These are phyloP conservation scores for Gossypium arboreum DNA, from an alignment of 345 rosid species.

Conservation along the genomic window DNA sequence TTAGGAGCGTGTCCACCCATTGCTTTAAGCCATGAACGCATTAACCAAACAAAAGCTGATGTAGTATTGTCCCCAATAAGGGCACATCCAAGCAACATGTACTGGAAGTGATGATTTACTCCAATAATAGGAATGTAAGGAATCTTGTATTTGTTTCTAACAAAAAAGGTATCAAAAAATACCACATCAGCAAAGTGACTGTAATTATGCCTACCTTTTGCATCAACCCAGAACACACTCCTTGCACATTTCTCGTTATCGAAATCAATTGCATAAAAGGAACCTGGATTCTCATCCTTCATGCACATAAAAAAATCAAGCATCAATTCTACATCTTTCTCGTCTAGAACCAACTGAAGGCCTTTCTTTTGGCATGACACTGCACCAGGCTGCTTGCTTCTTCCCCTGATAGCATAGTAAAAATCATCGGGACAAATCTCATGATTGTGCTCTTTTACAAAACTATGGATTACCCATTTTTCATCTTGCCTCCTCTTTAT, in stretches of 20 bases:
- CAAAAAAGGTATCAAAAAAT: conserved; percentile 10
- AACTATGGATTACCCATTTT: conserved; percentile 20
- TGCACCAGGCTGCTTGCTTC: conserved; percentile 15
- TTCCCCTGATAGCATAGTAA: conserved; percentile 6
- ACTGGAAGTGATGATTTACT: conserved; percentile 21
- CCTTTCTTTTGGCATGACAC: conserved; percentile 17
- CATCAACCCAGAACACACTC: conserved; percentile 13
- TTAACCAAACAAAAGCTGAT: conserved; percentile 17
- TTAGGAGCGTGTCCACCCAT: conserved; percentile 17
- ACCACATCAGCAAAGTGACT: conserved; percentile 11
- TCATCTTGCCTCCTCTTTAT: conserved; percentile 19
- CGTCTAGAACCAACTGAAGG: conserved; percentile 16
- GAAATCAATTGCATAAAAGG: conserved; percentile 20
- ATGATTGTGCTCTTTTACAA: conserved; percentile 22
- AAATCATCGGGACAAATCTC: conserved; percentile 18
- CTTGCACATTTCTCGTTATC: conserved; percentile 12
- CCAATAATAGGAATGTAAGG: conserved; percentile 15
- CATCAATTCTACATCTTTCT: conserved; percentile 12
- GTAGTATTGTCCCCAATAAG: neutral
- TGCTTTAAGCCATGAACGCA: conserved; percentile 17
- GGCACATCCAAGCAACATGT: conserved; percentile 18
- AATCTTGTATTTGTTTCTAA: conserved; percentile 9
- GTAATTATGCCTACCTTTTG: conserved; percentile 10
- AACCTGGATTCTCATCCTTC: conserved; percentile 19
- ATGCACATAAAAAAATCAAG: conserved; percentile 13